Base-by-base conservation (phyloP, 768 basidiomycete species). In the Fistulinella prunicolor region DNA sequence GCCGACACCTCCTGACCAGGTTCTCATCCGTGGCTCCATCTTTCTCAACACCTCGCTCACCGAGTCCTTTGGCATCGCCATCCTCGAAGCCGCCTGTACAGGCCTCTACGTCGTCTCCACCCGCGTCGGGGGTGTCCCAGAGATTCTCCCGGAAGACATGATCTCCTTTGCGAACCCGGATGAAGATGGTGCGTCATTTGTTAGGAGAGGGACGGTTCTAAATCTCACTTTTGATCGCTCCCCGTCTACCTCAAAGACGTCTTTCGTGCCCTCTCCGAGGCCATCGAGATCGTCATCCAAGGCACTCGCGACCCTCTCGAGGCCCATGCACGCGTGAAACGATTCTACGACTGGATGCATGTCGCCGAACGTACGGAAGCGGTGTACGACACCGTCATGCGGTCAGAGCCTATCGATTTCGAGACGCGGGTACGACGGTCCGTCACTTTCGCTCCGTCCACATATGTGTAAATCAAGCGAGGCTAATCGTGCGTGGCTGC, bases 41-140 rank as follows among this genome's bases (percentile, higher is more conserved):
- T 99, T 87, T 69, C 75, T 99, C 73, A 96, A 94, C 61, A 94
- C 96, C 0, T 94, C 93, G 0, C 77, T 98, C 21, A 98, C 95
- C 1, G 96, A 98, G 64, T 81, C 96, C 0, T 99, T 98, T 56
- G 95, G 96, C 0, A 98, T 95, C 55, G 90, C 89, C n/a, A 94
- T 95, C 54, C 78, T 99, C 36, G 96, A 99, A 71, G 96, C 95
- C 0, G 96, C 96, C 0, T 94, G 90, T 54, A 83, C 92, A 0
- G 95, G 96, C 1, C 75, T 97, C 14, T 95, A 95, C 61, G 87
- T 97, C 42, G 95, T 98, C 41, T 86, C 86, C 35, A 98, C 96
- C 0, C 82, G 84, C 37, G 95, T 97, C 0, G 96, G 96, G 0
- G 96, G 96, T 1, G 90, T 97, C 0, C 92, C 95, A 0, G 96